Base-by-base conservation (phyloP, 2,329 filamentous ascomycete species). In the Colletotrichum eleusines region DNA sequence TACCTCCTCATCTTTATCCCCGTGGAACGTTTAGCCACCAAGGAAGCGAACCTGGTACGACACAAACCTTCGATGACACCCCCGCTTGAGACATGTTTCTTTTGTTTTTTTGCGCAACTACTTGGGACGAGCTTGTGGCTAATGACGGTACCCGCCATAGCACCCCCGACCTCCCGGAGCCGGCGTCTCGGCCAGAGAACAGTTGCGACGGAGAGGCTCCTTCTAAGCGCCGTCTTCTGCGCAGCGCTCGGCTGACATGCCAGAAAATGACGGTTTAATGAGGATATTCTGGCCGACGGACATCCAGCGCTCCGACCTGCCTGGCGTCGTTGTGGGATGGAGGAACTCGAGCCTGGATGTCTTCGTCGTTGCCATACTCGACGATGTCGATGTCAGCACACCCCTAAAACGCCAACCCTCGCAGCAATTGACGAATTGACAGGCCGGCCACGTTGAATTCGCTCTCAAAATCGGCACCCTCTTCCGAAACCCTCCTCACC, bases 271-370 rank as follows among this genome's bases (percentile, higher is more conserved):
- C 93, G 95, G 93, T 78, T 87, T 98, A 85, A 94, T 98, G 91
- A 94, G 96, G 86, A 91, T 99, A 84, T 98, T 99, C 85, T 99
- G 96, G 96, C 97, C 96, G 77, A 92, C 92, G 78, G 95, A 97
- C 83, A 90, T 94, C 77, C 87, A 89, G 65, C 88, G 86, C 80
- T 92, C 91, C 66, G 88, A 90, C 75, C 86, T 89, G 68, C 89
- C 94, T 51, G 96, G 95, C 54, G 93, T 98, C 72, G 90, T 99
- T 74, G 93, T 99, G 57, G 96, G 96, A 77, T 99, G 95, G 94
- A 90, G 92, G 77, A 99, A 99, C 81, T 98, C 95, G 46, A 91
- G 92, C 58, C 85, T 94, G 63, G 96, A 99, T 81, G 86, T 98
- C 57, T 92, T 98, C 77, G 95, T 98, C 46, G 90, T 98, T 60